Evolutionary conservation across 2,329 filamentous ascomycete genomes (phyloP).

Genomic region (Pestalotiopsis sp.): DNA sequence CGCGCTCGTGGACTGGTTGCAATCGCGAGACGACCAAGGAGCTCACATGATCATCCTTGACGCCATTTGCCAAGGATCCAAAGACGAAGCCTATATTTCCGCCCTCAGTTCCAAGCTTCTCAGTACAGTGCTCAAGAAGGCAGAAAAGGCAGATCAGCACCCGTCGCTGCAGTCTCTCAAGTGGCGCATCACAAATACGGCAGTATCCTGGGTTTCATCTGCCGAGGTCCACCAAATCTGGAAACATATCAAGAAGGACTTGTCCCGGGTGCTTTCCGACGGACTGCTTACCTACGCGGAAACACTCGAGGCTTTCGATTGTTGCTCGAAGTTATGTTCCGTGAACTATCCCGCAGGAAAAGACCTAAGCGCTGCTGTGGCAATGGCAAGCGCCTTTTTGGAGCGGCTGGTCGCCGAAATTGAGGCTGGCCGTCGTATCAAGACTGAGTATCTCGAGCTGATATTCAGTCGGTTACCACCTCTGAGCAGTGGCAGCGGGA

Average conservation of each 20-base stretch:
- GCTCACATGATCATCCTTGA: conserved; percentile 39
- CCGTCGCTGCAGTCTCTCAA: conserved; percentile 26
- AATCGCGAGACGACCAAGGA: conserved; percentile 24
- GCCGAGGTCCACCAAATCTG: conserved; percentile 27
- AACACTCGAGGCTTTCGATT: conserved; percentile 32
- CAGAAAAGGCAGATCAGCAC: conserved; percentile 21
- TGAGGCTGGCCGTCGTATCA: conserved; percentile 16
- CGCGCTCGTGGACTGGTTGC: conserved; percentile 37
- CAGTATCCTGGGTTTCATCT: conserved; percentile 29
- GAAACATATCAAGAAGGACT: conserved; percentile 23
- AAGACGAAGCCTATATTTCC: conserved; percentile 33
- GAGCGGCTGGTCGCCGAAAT: conserved; percentile 23
- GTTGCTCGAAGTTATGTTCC: conserved; percentile 29
- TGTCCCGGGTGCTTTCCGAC: conserved; percentile 28
- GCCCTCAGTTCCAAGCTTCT: conserved; percentile 33
- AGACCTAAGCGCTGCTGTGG: conserved; percentile 25
- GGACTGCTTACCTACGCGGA: conserved; percentile 21
- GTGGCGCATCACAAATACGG: conserved; percentile 30
- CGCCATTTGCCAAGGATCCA: conserved; percentile 38
- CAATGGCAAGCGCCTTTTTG: conserved; percentile 25
- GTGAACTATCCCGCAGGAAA: conserved; percentile 29
- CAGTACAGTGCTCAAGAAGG: conserved; percentile 31
- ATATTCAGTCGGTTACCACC: conserved; percentile 25
- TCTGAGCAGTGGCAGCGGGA: neutral
- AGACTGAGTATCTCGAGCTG: conserved; percentile 23